phyloP scores from a whole-genome alignment of 805 yeast species.

The Komagataella ulmi region DNA sequence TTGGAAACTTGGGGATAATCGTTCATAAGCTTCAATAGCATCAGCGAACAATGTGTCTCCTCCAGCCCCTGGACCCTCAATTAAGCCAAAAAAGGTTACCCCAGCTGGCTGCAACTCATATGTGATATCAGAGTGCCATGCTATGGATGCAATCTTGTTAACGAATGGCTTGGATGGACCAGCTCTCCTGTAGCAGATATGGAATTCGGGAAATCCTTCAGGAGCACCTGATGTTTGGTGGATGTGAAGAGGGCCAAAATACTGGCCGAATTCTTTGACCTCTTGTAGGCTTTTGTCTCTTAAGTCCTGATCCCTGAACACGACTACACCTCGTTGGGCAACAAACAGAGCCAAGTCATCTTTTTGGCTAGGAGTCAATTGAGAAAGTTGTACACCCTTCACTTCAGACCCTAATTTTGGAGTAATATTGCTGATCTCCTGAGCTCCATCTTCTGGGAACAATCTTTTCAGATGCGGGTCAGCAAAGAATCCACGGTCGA shows the following conservation, averaged over 20 bases:
- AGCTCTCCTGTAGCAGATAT: conserved; percentile 42
- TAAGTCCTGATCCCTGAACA: conserved; percentile 56
- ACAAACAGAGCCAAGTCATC: conserved; percentile 59
- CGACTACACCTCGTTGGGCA: conserved; percentile 59
- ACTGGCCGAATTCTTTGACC: conserved; percentile 36
- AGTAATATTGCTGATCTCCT: conserved; percentile 28
- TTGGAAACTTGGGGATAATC: conserved; percentile 55
- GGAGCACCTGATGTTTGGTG: conserved; percentile 72
- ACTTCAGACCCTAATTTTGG: conserved; percentile 65
- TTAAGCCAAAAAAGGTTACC: conserved; percentile 49
- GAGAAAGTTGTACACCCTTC: conserved; percentile 43
- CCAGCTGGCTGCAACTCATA: conserved; percentile 68
- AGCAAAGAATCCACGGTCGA: conserved; percentile 52
- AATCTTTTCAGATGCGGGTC: conserved; percentile 39
- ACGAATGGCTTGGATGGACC: conserved; percentile 24
- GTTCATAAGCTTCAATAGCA: conserved; percentile 53
- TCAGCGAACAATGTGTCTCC: conserved; percentile 80
- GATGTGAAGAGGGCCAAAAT: conserved; percentile 60
- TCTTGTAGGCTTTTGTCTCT: conserved; percentile 37
- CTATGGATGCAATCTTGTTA: conserved; percentile 15
- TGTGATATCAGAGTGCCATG: conserved; percentile 66
- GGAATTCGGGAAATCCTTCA: conserved; percentile 41
- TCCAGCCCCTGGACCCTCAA: conserved; percentile 50
- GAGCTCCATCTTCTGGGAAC: conserved; percentile 18
- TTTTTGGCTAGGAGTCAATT: conserved; percentile 37